Evolutionary conservation across 768 basidiomycete genomes (phyloP).

Genomic region (Filobasidium wieringae): DNA sequence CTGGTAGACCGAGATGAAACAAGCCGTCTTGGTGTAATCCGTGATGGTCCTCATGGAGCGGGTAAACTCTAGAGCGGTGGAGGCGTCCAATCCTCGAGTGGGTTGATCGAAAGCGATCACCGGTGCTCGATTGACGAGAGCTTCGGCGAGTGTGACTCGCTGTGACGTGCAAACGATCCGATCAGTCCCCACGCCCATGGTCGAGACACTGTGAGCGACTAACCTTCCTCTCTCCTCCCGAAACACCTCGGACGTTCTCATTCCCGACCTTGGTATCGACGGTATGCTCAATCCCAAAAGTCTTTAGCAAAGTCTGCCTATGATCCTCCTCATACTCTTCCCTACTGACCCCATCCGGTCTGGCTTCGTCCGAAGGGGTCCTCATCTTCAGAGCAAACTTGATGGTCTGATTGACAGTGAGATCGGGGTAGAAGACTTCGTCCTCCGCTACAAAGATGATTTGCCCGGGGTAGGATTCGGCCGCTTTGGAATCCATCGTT

Average conservation of each 20-base stretch:
- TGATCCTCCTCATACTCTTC: constrained; percentile 31
- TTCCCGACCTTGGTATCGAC: constrained; percentile 37
- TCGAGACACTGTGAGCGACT: background rate
- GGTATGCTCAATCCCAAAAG: constrained; percentile 33
- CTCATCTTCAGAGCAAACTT: constrained; percentile 29
- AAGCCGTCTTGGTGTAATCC: constrained; percentile 9
- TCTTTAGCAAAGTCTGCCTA: constrained; percentile 22
- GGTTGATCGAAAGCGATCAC: constrained; percentile 14
- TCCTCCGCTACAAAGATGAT: constrained; percentile 8
- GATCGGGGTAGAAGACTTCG: constrained; percentile 14
- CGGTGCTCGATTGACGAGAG: constrained; percentile 8
- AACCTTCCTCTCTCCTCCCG: constrained; percentile 8
- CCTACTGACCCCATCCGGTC: constrained; percentile 14
- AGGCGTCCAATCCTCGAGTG: constrained; percentile 18
- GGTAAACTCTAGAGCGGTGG: constrained; percentile 14
- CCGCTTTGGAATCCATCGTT: constrained; percentile 10
- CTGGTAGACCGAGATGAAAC: constrained; percentile 12
- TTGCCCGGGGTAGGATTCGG: background rate
- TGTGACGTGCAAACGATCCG: background rate
- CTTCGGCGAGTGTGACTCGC: constrained; percentile 16
- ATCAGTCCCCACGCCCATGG: background rate
- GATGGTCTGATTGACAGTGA: constrained; percentile 29
- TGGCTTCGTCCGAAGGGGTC: constrained; percentile 18
- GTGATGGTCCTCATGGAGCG: constrained; percentile 10
- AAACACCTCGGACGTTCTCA: constrained; percentile 40